Base-by-base conservation (phyloP, 2,329 filamentous ascomycete species). In the Camillea tinctor region DNA sequence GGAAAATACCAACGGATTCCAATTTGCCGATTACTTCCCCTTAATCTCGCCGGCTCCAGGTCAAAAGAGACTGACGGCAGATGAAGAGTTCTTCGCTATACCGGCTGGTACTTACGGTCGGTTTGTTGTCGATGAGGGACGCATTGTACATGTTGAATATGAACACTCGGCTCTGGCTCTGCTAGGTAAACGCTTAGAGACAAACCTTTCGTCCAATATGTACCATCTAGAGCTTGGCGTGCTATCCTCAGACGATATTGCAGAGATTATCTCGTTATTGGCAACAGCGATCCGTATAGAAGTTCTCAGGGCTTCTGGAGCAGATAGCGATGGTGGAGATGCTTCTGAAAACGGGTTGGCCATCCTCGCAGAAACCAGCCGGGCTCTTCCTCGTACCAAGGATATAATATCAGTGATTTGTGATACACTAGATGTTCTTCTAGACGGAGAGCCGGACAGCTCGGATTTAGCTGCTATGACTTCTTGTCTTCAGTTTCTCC, bases 371-470 rank as follows among this genome's bases (percentile, higher is more conserved):
- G 85, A 87, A 77, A 82, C 80, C 65, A 85, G 80, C 74, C 86
- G 78, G 72, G 84, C 73, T 62, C 79, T 81, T 64, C 77, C 77
- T 22, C 79, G 84, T 40, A 87, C 84, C 58, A 84, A 81, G 64
- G 94, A 97, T 72, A 88, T 98, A 56, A 84, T 96, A 56, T 87
- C 86, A 11, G 85, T 97, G 50, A 79, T 98, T 24, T 90, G 93
- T 66, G 90, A 96, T 62, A 91, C 94, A 1, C 88, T 98, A 67
- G 95, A 98, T 66, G 82, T 82, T 60, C 81, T 84, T 57, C 80
- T 87, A 64, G 85, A 89, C 50, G 84, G 85, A 50, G 83, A 85
- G 19, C 73, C 84, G n/a, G 86, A 88, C 49, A 84, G 86, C 11
- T 76, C 88, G 50, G 84, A 87, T 40, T 81, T 96, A 24, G 81